Evolutionary conservation across 192 early-diverging fungal genomes (phyloP).

Genomic region (Linnemannia exigua): DNA sequence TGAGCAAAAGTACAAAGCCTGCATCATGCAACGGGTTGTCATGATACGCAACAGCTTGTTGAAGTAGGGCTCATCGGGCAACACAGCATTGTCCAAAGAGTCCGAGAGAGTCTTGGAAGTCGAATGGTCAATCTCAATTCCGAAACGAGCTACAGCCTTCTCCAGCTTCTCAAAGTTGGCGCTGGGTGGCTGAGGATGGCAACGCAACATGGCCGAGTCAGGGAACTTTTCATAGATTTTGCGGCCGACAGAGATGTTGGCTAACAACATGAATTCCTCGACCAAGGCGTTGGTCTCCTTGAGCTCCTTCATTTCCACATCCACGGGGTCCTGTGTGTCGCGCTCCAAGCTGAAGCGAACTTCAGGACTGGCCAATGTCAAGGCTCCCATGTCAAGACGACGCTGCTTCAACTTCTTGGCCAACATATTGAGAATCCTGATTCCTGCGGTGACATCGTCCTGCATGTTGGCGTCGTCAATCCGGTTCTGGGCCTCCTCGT

Average conservation of each 20-base stretch:
- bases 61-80: conserved; percentile 91
- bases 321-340: conserved; percentile 91
- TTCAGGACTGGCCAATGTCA: conserved; percentile 93
- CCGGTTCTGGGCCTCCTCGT: conserved; percentile 93
- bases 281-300: conserved; percentile 95
- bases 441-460: conserved; percentile 79
- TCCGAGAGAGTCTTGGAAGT: conserved; percentile 87
- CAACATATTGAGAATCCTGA: conserved; percentile 80
- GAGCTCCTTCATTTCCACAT: conserved; percentile 89
- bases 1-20: conserved; percentile 97
- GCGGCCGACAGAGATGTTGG: conserved; percentile 95
- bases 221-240: conserved; percentile 87
- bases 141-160: conserved; percentile 72
- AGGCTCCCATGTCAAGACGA: conserved; percentile 87
- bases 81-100: conserved; percentile 88
- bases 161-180: conserved; percentile 67
- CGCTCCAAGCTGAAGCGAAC: conserved; percentile 94
- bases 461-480: conserved; percentile 78
- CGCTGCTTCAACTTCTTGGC: conserved; percentile 86
- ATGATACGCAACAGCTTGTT: conserved; percentile 97
- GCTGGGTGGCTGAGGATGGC: conserved; percentile 70
- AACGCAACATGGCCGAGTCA: conserved; percentile 83
- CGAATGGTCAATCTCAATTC: conserved; percentile 73
- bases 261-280: conserved; percentile 98
- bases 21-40: conserved; percentile 97